A percentile compares a stretch with the other conserved stretches of the same genome.
These are phyloP conservation scores for Coemansia sp. DNA, from an alignment of 192 early-diverging fungal genomes.

Conservation along the genomic window DNA sequence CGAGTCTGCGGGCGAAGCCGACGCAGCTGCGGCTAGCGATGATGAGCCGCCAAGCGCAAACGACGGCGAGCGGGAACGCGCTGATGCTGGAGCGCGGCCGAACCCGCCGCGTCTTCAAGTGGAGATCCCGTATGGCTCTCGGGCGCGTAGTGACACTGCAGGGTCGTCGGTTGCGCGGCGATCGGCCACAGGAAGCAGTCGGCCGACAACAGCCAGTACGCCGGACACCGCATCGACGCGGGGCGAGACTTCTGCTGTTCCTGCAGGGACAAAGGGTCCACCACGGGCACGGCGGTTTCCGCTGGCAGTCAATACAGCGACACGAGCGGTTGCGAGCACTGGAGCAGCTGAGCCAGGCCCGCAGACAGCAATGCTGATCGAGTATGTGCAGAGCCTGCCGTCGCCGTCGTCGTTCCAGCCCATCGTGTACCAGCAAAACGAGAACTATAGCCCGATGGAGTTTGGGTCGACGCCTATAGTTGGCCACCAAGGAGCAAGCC, in stretches of 20 bases:
- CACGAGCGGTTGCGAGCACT: conserved; percentile 18
- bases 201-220: conserved; percentile 15
- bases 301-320: conserved; percentile 45
- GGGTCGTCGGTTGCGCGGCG: conserved; percentile 11
- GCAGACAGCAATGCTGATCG: conserved; percentile 64
- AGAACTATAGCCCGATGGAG: conserved; percentile 74
- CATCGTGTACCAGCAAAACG: conserved; percentile 69
- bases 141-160: conserved; percentile 11
- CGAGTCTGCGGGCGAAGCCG: neutral
- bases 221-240: conserved; percentile 20
- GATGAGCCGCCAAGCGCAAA: neutral
- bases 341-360: conserved; percentile 59
- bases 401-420: conserved; percentile 77
- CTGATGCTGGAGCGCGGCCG: neutral
- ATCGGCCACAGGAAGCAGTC: conserved; percentile 14
- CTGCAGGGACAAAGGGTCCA: too few species aligned
- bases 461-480: conserved; percentile 73
- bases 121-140: conserved; percentile 34
- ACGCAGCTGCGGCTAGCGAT: neutral
- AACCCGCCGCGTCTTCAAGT: conserved; percentile 30
- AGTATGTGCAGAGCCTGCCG: conserved; percentile 66
- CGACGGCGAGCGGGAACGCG: neutral
- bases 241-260: too few species aligned
- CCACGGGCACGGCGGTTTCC: conserved; percentile 42
- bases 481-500: conserved; percentile 55